Evolutionary conservation across 2,329 filamentous ascomycete species (phyloP).

Genomic region (Arachnopeziza araneosa): DNA sequence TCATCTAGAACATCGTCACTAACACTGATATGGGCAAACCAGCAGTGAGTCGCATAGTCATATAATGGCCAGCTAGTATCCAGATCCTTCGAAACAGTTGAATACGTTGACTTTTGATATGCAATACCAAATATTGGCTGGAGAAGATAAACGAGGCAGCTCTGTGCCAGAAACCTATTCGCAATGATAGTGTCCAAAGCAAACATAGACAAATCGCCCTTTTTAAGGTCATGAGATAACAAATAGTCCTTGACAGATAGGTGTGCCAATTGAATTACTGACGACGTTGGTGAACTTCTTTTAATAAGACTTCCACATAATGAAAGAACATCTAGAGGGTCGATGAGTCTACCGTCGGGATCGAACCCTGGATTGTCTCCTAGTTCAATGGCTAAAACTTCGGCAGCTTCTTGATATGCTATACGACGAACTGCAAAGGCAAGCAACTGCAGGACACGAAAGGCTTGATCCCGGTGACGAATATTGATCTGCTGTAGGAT

Average conservation of each 20-base stretch:
- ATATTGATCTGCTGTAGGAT: too few relatives aligned
- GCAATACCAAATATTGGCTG: constrained; percentile 4
- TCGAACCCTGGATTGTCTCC: too few relatives aligned
- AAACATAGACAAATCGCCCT: neutral
- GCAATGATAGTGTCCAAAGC: neutral
- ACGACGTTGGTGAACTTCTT: neutral
- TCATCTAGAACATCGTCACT: constrained; percentile 2
- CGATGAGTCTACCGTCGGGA: too few relatives aligned
- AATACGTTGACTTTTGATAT: neutral
- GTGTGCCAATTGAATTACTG: neutral
- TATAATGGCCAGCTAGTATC: constrained; percentile 8
- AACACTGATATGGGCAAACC: neutral
- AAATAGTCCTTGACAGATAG: neutral
- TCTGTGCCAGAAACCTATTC: neutral
- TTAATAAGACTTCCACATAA: too few relatives aligned
- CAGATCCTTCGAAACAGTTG: neutral
- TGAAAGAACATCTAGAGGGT: too few relatives aligned
- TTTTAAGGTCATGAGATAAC: neutral
- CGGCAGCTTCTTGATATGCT: too few relatives aligned
- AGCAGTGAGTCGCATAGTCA: neutral
- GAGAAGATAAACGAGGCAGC: neutral
- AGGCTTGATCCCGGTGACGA: too few relatives aligned
- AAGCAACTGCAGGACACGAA: too few relatives aligned
- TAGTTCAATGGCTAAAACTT: too few relatives aligned
- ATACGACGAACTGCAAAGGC: too few relatives aligned